These are phyloP conservation scores for Xylaria sp. DNA, from an alignment of 2,329 filamentous ascomycete genomes.

Conservation along the genomic window DNA sequence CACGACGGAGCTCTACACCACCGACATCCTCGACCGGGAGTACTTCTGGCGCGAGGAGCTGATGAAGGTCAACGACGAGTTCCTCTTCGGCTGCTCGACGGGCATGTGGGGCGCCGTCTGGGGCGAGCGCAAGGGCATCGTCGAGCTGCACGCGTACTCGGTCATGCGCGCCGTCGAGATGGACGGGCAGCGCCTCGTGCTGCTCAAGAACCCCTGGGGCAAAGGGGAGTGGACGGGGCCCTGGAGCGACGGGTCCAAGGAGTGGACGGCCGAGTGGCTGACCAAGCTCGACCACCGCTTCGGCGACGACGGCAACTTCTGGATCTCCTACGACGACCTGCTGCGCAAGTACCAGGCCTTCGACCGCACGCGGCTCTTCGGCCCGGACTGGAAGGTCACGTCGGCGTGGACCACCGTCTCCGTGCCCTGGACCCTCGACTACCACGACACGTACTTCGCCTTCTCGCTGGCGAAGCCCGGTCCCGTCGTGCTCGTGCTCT, in stretches of 20 bases:
- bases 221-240: constrained; percentile 82
- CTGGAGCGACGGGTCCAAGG: constrained; percentile 84
- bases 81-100: constrained; percentile 73
- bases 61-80: constrained; percentile 80
- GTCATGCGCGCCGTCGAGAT: constrained; percentile 69
- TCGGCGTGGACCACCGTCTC: constrained; percentile 62
- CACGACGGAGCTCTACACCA: constrained; percentile 72
- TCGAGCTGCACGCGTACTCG: constrained; percentile 70
- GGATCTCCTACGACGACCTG: constrained; percentile 69
- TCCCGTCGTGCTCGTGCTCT: constrained; percentile 65
- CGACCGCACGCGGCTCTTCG: constrained; percentile 69
- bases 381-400: constrained; percentile 63
- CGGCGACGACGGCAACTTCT: constrained; percentile 77
- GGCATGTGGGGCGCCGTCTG: constrained; percentile 59
- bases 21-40: constrained; percentile 78
- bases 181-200: constrained; percentile 71
- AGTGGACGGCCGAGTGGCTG: constrained; percentile 86
- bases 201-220: constrained; percentile 83
- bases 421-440: constrained; percentile 67
- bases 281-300: constrained; percentile 77
- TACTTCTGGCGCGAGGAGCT: constrained; percentile 84
- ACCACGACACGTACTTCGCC: constrained; percentile 65
- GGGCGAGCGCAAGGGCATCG: constrained; percentile 66
- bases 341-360: constrained; percentile 69
- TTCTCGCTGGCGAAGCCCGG: constrained; percentile 62